These are phyloP conservation scores for Silene vulgaris DNA, from an alignment of 179 eudicot genomes.

Conservation along the genomic window DNA sequence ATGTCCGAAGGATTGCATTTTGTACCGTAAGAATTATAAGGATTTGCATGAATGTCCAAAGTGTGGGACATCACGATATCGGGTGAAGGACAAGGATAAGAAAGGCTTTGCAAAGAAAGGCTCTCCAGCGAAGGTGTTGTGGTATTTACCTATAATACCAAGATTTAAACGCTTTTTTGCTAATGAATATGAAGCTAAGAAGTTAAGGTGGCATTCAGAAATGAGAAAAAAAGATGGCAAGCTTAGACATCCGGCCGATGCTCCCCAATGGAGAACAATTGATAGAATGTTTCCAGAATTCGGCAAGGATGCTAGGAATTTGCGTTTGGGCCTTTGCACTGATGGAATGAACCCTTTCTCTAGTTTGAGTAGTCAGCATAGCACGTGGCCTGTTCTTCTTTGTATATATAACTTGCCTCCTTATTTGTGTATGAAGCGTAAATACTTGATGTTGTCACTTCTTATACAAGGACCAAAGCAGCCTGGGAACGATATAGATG, in stretches of 20 bases:
- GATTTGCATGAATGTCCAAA: neutral
- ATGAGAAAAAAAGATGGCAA: neutral
- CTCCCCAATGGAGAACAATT: neutral
- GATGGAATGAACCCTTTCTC: constrained; percentile 7
- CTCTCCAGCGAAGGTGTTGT: neutral
- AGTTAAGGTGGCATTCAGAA: constrained; percentile 1
- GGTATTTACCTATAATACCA: neutral
- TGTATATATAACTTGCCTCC: too few species aligned
- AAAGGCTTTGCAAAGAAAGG: too few species aligned
- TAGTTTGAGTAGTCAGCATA: neutral
- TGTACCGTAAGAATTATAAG: neutral
- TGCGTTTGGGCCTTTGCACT: neutral
- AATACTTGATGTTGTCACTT: too few species aligned
- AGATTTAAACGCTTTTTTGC: neutral
- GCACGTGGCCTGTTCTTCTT: neutral
- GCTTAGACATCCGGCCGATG: neutral
- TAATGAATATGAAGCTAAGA: neutral
- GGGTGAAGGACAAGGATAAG: too few species aligned
- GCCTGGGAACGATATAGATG: too few species aligned
- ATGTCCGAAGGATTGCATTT: too few species aligned
- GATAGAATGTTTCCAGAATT: neutral
- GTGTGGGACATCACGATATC: too few species aligned
- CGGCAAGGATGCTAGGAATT: neutral
- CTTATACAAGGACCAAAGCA: too few species aligned
- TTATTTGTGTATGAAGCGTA: too few species aligned